Evolutionary conservation across 371 early-diverging fungal genomes (phyloP).

Genomic region (Mucor velutinosus): DNA sequence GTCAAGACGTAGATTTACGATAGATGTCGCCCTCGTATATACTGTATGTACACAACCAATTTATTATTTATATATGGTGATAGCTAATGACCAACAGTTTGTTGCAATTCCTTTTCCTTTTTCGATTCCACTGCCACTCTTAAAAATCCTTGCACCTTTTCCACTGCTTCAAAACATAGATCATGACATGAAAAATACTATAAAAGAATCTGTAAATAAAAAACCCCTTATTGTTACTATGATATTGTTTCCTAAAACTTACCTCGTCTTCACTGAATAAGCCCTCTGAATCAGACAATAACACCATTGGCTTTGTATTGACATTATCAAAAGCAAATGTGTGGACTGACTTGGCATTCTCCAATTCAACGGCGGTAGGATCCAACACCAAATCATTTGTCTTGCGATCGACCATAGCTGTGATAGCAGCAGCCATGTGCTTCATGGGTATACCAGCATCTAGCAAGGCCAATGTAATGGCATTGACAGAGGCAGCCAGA

Average conservation of each 20-base stretch:
- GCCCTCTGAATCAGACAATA: conserved; percentile 71
- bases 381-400: conserved; percentile 75
- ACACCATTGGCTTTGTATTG: conserved; percentile 28
- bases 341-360: conserved; percentile 76
- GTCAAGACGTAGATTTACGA: not conserved
- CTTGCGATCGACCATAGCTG: conserved; percentile 65
- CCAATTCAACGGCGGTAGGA: conserved; percentile 75
- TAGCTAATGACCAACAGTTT: conserved; percentile 16
- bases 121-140: conserved; percentile 59
- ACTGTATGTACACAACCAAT: not conserved
- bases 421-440: conserved; percentile 69
- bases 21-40: not conserved
- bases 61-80: not conserved
- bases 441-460: conserved; percentile 93
- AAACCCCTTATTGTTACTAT: not conserved
- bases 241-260: not conserved
- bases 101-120: conserved; percentile 60
- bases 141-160: conserved; percentile 61
- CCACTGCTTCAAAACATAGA: conserved; percentile 48
- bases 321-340: conserved; percentile 81
- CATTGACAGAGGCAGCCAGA: conserved; percentile 82
- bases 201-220: not conserved
- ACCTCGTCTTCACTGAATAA: conserved; percentile 71
- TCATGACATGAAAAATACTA: conserved; percentile 56
- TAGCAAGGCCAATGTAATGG: conserved; percentile 80